Evolutionary conservation across 116 monocot genomes (phyloP).

Genomic region (Papilionanthe hybrid): DNA sequence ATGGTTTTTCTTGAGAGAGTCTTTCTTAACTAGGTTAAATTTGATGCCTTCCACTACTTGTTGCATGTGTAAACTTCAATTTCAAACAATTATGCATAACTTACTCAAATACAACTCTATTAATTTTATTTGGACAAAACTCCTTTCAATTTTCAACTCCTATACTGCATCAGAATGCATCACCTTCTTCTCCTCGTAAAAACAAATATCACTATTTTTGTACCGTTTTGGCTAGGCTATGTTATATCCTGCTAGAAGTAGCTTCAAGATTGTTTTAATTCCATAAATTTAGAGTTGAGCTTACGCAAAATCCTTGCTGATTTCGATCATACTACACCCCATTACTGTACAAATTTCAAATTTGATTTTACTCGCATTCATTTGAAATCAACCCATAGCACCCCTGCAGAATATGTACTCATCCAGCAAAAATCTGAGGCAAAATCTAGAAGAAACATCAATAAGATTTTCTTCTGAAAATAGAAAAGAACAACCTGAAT

Average conservation of each 20-base stretch:
- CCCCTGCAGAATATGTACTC: neutral
- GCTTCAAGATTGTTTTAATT: neutral
- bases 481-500: neutral
- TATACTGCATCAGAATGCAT: too few species aligned
- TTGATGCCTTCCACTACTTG: too few species aligned
- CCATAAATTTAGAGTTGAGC: neutral
- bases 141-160: too few species aligned
- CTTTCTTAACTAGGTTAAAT: too few species aligned
- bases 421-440: neutral
- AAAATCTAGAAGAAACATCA: neutral
- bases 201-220: neutral
- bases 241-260: neutral
- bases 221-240: neutral
- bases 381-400: neutral
- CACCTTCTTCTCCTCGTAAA: too few species aligned
- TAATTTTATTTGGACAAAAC: too few species aligned
- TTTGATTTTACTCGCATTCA: neutral
- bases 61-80: too few species aligned
- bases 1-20: too few species aligned
- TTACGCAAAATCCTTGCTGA: neutral
- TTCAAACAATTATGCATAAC: too few species aligned
- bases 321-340: neutral
- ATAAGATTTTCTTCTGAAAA: neutral
- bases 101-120: too few species aligned
- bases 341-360: neutral